Evolutionary conservation across 352 stramenopile species (phyloP).

Genomic region (Blastocystis sp.): DNA sequence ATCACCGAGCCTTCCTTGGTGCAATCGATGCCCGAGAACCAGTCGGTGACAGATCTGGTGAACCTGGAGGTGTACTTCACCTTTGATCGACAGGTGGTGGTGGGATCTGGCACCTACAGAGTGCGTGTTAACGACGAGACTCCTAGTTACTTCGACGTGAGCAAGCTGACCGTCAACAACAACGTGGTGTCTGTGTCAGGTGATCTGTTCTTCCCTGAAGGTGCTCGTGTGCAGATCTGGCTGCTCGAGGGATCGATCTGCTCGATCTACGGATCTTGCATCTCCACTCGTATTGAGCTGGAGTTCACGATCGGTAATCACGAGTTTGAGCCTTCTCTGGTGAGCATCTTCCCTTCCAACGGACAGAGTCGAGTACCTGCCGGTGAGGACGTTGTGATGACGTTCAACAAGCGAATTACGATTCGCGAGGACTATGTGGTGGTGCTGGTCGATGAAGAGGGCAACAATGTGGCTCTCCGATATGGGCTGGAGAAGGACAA

Average conservation of each 20-base stretch:
- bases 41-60: background rate
- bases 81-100: constrained; percentile 10
- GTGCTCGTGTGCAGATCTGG: background rate
- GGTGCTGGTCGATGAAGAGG: background rate
- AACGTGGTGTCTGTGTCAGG: background rate
- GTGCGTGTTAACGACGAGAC: background rate
- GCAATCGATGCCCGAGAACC: background rate
- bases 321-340: background rate
- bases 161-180: background rate
- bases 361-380: background rate
- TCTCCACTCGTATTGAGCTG: background rate
- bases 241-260: background rate
- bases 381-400: background rate
- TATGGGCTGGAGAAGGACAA: constrained; percentile 14
- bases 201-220: background rate
- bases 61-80: background rate
- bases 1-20: background rate
- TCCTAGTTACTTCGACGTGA: background rate
- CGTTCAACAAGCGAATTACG: constrained; percentile 37
- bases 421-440: background rate
- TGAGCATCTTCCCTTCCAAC: background rate
- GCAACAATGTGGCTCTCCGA: background rate
- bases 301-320: background rate
- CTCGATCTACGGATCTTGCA: background rate
- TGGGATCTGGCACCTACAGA: background rate